Conservation (phyloP, 2,329 filamentous ascomycete species). For the Aspergillus ustus region DNA sequence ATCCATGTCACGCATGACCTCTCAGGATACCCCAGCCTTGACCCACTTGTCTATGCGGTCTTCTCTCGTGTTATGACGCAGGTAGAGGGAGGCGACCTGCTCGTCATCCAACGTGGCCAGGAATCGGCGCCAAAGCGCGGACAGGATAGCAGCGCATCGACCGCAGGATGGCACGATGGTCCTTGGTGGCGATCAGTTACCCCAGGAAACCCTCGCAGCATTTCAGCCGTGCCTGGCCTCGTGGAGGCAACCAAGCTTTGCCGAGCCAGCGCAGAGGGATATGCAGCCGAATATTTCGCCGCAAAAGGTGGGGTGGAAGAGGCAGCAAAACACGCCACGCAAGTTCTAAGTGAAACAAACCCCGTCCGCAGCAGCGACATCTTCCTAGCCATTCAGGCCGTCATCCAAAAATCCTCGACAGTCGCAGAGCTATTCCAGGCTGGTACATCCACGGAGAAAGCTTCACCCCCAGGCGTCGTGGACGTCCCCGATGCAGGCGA, state of each 20-base stretch:
- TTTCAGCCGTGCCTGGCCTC: conserved; percentile 79
- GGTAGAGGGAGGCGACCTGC: conserved; percentile 92
- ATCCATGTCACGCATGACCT: conserved; percentile 98
- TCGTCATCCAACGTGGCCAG: conserved; percentile 91
- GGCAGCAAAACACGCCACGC: conserved; percentile 77
- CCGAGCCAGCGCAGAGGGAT: conserved; percentile 84
- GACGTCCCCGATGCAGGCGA: conserved; percentile 42
- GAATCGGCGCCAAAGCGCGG: conserved; percentile 75
- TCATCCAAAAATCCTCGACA: conserved; percentile 65
- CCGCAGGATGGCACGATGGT: conserved; percentile 80
- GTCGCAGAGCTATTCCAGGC: conserved; percentile 67
- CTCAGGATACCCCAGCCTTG: conserved; percentile 89
- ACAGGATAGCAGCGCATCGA: conserved; percentile 47
- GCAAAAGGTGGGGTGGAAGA: conserved; percentile 77
- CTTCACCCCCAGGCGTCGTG: conserved; percentile 36
- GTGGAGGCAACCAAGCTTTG: conserved; percentile 90
- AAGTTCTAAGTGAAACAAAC: conserved; percentile 80
- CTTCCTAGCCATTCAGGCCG: conserved; percentile 92
- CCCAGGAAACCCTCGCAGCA: conserved; percentile 69
- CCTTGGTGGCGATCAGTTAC: conserved; percentile 82
- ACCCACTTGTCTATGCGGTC: conserved; percentile 87
- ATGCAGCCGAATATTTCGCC: conserved; percentile 82
- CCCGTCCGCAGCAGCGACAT: conserved; percentile 92
- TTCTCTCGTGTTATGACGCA: conserved; percentile 98
- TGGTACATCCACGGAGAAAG: conserved; percentile 51